These are phyloP conservation scores for Dinochytrium kinnereticum DNA, from an alignment of 371 early-diverging fungal genomes.

Conservation along the genomic window DNA sequence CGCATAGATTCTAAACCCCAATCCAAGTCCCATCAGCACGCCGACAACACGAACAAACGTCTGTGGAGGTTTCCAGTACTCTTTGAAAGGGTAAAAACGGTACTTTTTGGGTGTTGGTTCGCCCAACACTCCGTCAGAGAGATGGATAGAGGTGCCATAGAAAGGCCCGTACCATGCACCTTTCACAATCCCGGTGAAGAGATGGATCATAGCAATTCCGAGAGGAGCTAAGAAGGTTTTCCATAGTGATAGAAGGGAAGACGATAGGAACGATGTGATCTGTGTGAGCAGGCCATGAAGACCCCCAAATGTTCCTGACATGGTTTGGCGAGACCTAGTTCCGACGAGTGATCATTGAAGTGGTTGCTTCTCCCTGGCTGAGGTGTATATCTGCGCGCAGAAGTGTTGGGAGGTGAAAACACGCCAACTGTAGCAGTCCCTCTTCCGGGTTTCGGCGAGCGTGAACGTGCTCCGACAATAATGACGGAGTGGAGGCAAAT, in stretches of 20 bases:
- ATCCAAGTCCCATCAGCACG: background rate
- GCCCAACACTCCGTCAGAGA: background rate
- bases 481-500: no score
- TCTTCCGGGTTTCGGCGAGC: no score
- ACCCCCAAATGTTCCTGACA: conserved; percentile 5
- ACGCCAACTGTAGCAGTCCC: no score
- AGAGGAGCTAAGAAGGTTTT: background rate
- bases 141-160: background rate
- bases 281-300: background rate
- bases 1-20: conserved; percentile 5
- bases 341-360: no score
- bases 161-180: conserved; percentile 9
- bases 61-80: background rate
- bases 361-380: no score
- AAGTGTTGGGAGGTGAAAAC: no score
- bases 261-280: background rate
- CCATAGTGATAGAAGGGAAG: conserved; percentile 1
- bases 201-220: conserved; percentile 2
- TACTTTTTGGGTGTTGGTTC: background rate
- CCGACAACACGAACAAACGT: background rate
- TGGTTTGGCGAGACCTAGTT: background rate
- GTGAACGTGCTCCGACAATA: no score
- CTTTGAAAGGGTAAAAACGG: background rate
- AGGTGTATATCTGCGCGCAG: no score
- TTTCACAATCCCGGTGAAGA: conserved; percentile 4